Evolutionary conservation across 225 moss, liverwort and hornwort genomes (phyloP), one percentile per base, ranked within the genome.

Genomic region (Neckera pumila): DNA sequence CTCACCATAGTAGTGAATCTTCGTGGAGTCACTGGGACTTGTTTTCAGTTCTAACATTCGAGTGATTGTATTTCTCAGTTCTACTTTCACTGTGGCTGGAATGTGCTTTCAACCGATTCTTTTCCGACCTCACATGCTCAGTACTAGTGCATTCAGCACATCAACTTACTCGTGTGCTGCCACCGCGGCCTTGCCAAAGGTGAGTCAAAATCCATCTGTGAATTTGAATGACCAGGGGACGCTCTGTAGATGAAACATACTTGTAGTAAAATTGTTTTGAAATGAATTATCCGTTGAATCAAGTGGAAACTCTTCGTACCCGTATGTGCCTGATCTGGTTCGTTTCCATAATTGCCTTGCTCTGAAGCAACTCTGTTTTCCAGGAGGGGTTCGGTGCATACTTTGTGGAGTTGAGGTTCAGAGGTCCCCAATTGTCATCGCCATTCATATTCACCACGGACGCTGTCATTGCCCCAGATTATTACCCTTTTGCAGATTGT

Each of bases 331-430:
- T 72, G 47, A 56, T 56, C 86, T 88, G 43, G 40, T 83, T 88
- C 71, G 12, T 59, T 40, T 53, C 33, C 62, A 57, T 56, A 47
- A 47, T 5, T 20, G 42, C 65, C n/a, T 66, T 83, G 15, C 51
- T 83, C 91, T 88, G 45, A 90, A 67, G 36, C 28, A 47, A 47
- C 40, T 45, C 26, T 20, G 33, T 83, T 90, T 88, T 82, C 5
- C 95, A 98, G 97, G 94, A 95, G 85, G 95, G 97, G 18, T 99
- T 92, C 86, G 97, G 97, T 86, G 97, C 98, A 56, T 99, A 96
- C 91, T 99, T 92, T 86, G 97, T 96, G 92, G 97, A 97, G 94
- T 89, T 99, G 91, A 92, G 91, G 85, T 99, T 97, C 91, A 86
- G 86, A 45, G 97, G 98, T 86, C 95, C 97, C 20, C 94, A 92